These are phyloP conservation scores for Lycium barbarum DNA, from an alignment of 257 asterid genomes.

Conservation along the genomic window DNA sequence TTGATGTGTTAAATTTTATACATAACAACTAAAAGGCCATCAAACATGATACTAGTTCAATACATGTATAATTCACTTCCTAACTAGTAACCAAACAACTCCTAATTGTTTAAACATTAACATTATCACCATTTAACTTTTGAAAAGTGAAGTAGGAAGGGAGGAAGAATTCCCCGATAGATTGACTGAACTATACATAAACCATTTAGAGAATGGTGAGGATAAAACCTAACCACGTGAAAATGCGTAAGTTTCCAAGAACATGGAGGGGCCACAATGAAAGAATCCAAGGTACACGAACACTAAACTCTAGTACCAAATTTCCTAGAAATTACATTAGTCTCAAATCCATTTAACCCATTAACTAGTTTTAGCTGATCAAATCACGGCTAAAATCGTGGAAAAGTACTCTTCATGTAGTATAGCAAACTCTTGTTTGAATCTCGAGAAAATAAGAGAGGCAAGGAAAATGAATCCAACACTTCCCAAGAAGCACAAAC, in stretches of 20 bases:
- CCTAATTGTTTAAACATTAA: not conserved
- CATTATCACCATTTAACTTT: not conserved
- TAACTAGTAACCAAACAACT: too few relatives aligned
- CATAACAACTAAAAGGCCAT: too few relatives aligned
- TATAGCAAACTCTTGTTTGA: not conserved
- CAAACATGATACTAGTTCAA: too few relatives aligned
- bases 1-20: too few relatives aligned
- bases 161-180: not conserved
- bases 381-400: slow-evolving; percentile 51
- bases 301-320: not conserved
- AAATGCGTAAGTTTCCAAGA: not conserved
- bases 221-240: slow-evolving; percentile 14
- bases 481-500: not conserved
- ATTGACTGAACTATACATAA: not conserved
- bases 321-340: not conserved
- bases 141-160: not conserved
- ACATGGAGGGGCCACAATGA: slow-evolving; percentile 24
- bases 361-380: slow-evolving; percentile 35
- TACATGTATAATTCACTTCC: too few relatives aligned
- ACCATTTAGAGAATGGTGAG: not conserved
- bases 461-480: not conserved
- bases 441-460: slow-evolving; percentile 4
- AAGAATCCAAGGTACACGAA: slow-evolving; percentile 25
- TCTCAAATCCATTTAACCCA: slow-evolving; percentile 25
- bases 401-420: not conserved